Base-by-base conservation (phyloP, 2,329 filamentous ascomycete genomes). In the Didymella pinodella region DNA sequence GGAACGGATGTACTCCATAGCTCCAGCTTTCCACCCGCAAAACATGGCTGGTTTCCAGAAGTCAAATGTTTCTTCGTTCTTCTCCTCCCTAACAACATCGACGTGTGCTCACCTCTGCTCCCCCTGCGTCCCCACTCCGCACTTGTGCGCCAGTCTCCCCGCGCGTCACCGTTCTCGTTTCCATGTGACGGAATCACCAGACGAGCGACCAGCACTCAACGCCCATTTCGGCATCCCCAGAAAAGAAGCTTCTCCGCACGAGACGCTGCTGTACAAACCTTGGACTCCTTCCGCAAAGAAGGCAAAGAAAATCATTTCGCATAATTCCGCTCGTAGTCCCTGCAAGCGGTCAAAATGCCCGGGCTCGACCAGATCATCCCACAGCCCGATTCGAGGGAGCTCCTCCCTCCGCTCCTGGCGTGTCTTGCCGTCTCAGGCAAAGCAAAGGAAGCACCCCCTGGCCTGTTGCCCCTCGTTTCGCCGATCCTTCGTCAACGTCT, bases 401-500 rank as follows among this genome's bases (percentile, higher is more conserved):
- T 89, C 14, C 82, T 89, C 20, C 86, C 85, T 59, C 86, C 87
- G 34, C 78, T 89, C 7, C 83, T 89, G 48, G 87, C 87, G 44
- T 89, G 86, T 73, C 80, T 89, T 3, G 85, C 86, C 7, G 84
- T 84, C 20, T 84, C 86, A 16, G 87, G 84, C 69, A 82, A 83
- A 50, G 86, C 87, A 34, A 81, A 82, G 53, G 80, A 81, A 60
- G 85, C 86, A 32, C 86, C 87, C 4, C 86, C 86, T 48, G 85
- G 83, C 28, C 77, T 89, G 11, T 79, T 88, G 2, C 84, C 85
- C 32, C 80, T 88, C 2, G 80, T 89, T 18, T 86, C 86, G 10
- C 87, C 87, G 8, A 86, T 88, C 44, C 81, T 89, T 3, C 84
- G 86, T 59, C 87, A 89, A 74, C 79, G 86, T 49, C 79, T 89